These are phyloP conservation scores for Yamadazyma endophytica DNA, from an alignment of 805 yeast species.

Conservation along the genomic window DNA sequence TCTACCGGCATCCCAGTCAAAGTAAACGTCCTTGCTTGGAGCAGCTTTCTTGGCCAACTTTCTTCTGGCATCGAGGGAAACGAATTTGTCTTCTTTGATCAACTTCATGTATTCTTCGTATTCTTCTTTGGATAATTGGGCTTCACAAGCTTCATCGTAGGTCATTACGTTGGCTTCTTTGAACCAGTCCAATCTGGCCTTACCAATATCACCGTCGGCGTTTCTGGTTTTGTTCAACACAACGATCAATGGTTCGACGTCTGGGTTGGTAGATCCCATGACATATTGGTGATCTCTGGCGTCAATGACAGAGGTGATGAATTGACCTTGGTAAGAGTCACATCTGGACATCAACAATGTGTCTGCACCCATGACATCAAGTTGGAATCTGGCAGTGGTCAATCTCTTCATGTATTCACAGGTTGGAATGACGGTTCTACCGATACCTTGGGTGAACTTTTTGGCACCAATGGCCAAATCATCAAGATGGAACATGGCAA, in stretches of 20 bases:
- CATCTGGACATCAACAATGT: slow-evolving; percentile 11
- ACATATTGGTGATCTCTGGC: slow-evolving; percentile 10
- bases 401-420: slow-evolving; percentile 9
- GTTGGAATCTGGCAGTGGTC: slow-evolving; percentile 11
- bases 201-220: slow-evolving; percentile 3
- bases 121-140: slow-evolving; percentile 3
- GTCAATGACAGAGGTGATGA: slow-evolving; percentile 11
- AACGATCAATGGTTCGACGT: slow-evolving; percentile 9
- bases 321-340: slow-evolving; percentile 10
- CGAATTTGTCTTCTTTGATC: slow-evolving; percentile 4
- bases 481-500: slow-evolving; percentile 11
- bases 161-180: slow-evolving; percentile 8
- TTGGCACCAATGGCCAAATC: slow-evolving; percentile 12
- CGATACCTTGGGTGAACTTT: slow-evolving; percentile 11
- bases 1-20: slow-evolving; percentile 11
- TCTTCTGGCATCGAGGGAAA: slow-evolving; percentile 6
- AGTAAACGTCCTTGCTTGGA: slow-evolving; percentile 4
- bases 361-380: slow-evolving; percentile 12
- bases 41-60: slow-evolving; percentile 6
- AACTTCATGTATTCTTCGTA: slow-evolving; percentile 4
- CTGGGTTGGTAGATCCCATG: slow-evolving; percentile 10
- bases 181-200: slow-evolving; percentile 9
- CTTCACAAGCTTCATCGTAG: slow-evolving; percentile 10
- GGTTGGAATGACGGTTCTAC: slow-evolving; percentile 12
- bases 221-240: slow-evolving; percentile 5